phyloP scores from a whole-genome alignment of 768 basidiomycete species.

The Lactarius trivialis region DNA sequence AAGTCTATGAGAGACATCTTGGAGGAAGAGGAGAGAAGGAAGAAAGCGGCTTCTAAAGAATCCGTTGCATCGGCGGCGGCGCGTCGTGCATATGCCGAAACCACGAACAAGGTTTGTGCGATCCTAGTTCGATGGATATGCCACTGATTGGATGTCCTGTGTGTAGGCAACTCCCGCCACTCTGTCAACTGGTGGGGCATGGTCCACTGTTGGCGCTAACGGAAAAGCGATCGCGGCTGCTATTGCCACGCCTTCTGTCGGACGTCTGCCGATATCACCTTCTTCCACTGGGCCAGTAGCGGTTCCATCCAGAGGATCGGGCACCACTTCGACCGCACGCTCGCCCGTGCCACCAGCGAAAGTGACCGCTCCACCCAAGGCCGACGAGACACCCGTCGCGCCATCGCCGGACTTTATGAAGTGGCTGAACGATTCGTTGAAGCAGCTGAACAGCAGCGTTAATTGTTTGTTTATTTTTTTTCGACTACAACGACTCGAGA shows the following conservation, averaged over 20 bases:
- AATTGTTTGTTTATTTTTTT: conserved; percentile 45
- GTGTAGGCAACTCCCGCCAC: conserved; percentile 21
- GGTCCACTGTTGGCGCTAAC: conserved; percentile 82
- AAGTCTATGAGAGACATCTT: conserved; percentile 99
- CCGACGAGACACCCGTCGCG: conserved; percentile 56
- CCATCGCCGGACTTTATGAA: conserved; percentile 89
- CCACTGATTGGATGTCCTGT: conserved; percentile 9
- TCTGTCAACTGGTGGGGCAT: conserved; percentile 45
- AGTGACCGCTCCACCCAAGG: conserved; percentile 32
- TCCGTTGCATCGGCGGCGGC: conserved; percentile 43
- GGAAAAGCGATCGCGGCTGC: conserved; percentile 49
- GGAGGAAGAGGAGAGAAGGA: conserved; percentile 90
- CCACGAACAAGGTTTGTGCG: conserved; percentile 57
- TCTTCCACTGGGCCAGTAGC: conserved; percentile 34
- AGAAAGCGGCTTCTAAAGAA: conserved; percentile 50
- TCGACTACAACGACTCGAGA: background rate
- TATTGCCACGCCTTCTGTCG: conserved; percentile 32
- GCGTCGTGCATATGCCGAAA: conserved; percentile 74
- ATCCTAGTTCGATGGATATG: background rate
- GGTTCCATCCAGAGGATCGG: conserved; percentile 25
- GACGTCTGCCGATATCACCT: conserved; percentile 31
- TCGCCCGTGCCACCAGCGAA: conserved; percentile 26
- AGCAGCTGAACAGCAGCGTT: conserved; percentile 64
- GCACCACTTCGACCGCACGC: conserved; percentile 6
- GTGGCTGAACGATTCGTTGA: conserved; percentile 83